Evolutionary conservation across 176 grass and related monocot species (phyloP).

Genomic region (Carex kokanica): DNA sequence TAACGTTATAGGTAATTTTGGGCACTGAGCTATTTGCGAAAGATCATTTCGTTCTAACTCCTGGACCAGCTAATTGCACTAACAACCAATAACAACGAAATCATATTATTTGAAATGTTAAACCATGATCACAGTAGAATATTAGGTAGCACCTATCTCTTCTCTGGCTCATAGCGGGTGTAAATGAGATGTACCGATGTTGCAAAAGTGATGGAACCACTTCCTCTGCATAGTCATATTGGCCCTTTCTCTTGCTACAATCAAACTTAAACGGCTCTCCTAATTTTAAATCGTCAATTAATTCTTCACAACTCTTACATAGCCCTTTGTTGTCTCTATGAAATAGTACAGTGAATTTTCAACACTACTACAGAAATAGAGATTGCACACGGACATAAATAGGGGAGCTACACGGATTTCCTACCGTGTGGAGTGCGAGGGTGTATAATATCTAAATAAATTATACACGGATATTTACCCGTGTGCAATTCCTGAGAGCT

Average conservation of each 20-base stretch:
- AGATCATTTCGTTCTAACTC: not conserved
- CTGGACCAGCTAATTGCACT: not conserved
- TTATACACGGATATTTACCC: too few species aligned
- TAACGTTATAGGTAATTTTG: not conserved
- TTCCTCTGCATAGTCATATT: slow-evolving; percentile 70
- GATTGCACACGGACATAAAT: too few species aligned
- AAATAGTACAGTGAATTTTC: slow-evolving; percentile 97
- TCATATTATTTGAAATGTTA: not conserved
- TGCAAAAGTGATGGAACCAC: slow-evolving; percentile 71
- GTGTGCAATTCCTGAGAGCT: too few species aligned
- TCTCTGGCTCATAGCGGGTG: slow-evolving; percentile 80
- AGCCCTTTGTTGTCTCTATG: slow-evolving; percentile 75
- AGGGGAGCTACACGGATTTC: too few species aligned
- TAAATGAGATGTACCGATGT: slow-evolving; percentile 72
- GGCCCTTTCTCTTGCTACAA: slow-evolving; percentile 80
- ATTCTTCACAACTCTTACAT: slow-evolving; percentile 71
- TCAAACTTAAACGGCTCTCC: slow-evolving; percentile 84
- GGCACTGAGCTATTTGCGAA: not conserved
- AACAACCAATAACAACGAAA: slow-evolving; percentile 16
- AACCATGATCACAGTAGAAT: slow-evolving; percentile 6
- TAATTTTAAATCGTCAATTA: slow-evolving; percentile 52
- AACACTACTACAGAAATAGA: too few species aligned
- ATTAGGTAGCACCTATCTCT: slow-evolving; percentile 83
- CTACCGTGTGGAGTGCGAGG: too few species aligned
- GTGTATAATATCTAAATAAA: too few species aligned